Conservation (phyloP, 1,284 basidiomycete genomes). For the Ustilago hordei region DNA sequence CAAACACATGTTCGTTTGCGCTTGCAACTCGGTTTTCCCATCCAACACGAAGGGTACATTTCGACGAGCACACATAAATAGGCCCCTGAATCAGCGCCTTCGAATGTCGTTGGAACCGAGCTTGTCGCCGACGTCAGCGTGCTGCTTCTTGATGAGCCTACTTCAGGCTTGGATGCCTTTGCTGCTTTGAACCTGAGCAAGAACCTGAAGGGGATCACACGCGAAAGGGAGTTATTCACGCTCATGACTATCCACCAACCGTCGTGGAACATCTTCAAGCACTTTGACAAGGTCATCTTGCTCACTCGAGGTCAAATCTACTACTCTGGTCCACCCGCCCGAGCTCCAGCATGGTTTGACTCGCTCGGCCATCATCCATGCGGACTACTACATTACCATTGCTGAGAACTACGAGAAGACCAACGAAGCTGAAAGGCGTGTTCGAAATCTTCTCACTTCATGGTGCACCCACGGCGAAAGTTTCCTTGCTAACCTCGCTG, state of each 20-base stretch:
- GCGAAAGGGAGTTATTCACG: constrained; percentile 40
- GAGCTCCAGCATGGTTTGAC: constrained; percentile 46
- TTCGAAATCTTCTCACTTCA: constrained; percentile 34
- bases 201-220: constrained; percentile 45
- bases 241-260: constrained; percentile 62
- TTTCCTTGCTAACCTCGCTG: constrained; percentile 12
- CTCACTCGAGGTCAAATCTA: constrained; percentile 48
- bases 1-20: background rate
- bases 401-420: constrained; percentile 55
- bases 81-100: background rate
- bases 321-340: constrained; percentile 50
- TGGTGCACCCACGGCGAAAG: constrained; percentile 38
- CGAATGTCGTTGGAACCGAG: constrained; percentile 31
- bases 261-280: constrained; percentile 56
- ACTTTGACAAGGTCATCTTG: constrained; percentile 52
- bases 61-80: background rate
- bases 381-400: constrained; percentile 47
- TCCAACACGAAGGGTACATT: background rate
- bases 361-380: constrained; percentile 29
- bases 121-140: constrained; percentile 52
- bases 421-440: constrained; percentile 46
- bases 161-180: constrained; percentile 54
- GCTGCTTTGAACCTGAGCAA: constrained; percentile 50
- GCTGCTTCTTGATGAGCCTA: constrained; percentile 57
- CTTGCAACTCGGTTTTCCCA: background rate